phyloP scores from a whole-genome alignment of 163 green algal species.

The Coccomyxa subellipsoidea region DNA sequence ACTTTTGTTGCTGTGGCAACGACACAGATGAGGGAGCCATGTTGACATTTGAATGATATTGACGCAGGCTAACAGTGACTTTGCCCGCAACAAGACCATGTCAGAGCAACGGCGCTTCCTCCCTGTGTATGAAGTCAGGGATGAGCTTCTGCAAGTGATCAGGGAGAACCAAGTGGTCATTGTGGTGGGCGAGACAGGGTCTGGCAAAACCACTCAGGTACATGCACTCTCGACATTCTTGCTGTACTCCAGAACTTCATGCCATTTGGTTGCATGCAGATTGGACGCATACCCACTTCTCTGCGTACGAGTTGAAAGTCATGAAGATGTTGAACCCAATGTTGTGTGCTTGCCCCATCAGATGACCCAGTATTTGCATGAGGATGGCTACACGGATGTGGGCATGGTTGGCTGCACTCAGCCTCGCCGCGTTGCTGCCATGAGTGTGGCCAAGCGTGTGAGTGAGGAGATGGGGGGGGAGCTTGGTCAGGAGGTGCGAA shows the following conservation, averaged over 20 bases:
- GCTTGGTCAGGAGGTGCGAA: constrained; percentile 74
- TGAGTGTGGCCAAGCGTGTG: constrained; percentile 96
- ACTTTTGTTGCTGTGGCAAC: too few species aligned
- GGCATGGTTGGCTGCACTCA: constrained; percentile 96
- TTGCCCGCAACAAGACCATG: constrained; percentile 88
- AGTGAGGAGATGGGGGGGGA: constrained; percentile 93
- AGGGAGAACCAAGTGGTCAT: constrained; percentile 78
- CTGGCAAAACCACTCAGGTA: constrained; percentile 98
- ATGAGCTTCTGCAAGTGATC: constrained; percentile 89
- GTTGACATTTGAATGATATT: background rate
- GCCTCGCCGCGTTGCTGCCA: constrained; percentile 92
- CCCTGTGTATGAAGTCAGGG: constrained; percentile 74
- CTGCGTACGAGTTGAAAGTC: too few species aligned
- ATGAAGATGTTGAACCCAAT: too few species aligned
- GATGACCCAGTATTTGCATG: constrained; percentile 86
- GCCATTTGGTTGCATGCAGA: too few species aligned
- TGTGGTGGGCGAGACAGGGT: constrained; percentile 96
- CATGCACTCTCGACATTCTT: too few species aligned
- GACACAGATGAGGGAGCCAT: too few species aligned
- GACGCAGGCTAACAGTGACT: constrained; percentile 61
- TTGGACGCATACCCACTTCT: too few species aligned
- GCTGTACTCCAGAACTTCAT: too few species aligned
- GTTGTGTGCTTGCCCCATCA: background rate
- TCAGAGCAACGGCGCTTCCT: constrained; percentile 87
- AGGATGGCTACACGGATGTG: constrained; percentile 87